Evolutionary conservation across 2,329 filamentous ascomycete species (phyloP).

Genomic region (Colletotrichum horii): DNA sequence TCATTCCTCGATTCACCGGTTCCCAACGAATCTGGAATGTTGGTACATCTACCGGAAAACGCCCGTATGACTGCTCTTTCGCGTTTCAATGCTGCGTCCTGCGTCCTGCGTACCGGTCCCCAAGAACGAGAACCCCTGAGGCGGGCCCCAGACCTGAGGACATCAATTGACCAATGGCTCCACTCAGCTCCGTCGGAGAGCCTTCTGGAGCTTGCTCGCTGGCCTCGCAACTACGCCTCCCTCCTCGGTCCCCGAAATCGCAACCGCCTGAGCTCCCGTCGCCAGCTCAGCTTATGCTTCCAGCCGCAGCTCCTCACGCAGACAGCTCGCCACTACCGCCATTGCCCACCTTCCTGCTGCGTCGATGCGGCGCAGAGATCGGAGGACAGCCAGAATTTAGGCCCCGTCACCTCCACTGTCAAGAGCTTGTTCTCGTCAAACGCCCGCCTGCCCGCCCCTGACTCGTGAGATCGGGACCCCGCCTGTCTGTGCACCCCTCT

Average conservation of each 20-base stretch:
- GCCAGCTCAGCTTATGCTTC: neutral
- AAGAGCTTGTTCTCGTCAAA: neutral
- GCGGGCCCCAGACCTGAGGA: neutral
- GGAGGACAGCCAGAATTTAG: neutral
- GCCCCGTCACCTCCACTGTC: neutral
- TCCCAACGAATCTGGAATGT: slow-evolving; percentile 8
- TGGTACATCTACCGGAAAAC: neutral
- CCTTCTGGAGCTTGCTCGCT: slow-evolving; percentile 17
- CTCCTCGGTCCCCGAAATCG: neutral
- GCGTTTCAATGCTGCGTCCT: neutral
- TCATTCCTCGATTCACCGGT: neutral
- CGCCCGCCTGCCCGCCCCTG: neutral
- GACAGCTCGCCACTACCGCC: neutral
- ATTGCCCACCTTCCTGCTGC: neutral
- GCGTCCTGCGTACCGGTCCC: neutral
- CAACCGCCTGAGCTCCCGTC: neutral
- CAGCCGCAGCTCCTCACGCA: neutral
- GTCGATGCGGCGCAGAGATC: neutral
- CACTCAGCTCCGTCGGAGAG: neutral
- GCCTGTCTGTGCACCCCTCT: neutral
- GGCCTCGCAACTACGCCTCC: neutral
- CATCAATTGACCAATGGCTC: slow-evolving; percentile 14
- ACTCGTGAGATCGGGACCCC: slow-evolving; percentile 7
- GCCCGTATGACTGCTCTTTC: slow-evolving; percentile 1
- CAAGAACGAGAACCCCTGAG: slow-evolving; percentile 3